phyloP scores from a whole-genome alignment of 2,329 filamentous ascomycete species.

The Botrytis tulipae region DNA sequence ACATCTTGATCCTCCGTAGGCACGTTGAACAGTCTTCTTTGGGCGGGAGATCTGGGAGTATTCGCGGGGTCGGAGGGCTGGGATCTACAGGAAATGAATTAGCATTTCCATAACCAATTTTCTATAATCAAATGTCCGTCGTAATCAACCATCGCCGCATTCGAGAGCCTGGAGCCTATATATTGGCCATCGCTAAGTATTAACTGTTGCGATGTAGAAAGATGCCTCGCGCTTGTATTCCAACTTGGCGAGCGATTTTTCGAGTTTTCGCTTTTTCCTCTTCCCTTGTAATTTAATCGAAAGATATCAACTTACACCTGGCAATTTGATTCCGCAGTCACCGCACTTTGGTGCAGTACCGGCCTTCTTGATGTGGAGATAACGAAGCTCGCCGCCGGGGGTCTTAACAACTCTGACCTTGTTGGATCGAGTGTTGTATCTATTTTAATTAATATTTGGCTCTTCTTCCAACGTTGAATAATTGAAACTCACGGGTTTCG shows the following conservation, averaged over 20 bases:
- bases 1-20: constrained; percentile 98
- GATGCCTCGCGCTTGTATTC: neutral
- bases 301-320: constrained; percentile 74
- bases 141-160: neutral
- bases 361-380: constrained; percentile 99
- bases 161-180: neutral
- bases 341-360: constrained; percentile 98
- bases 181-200: neutral
- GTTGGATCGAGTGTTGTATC: constrained; percentile 99
- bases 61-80: constrained; percentile 96
- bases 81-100: constrained; percentile 58
- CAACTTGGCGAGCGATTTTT: neutral
- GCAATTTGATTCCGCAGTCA: constrained; percentile 97
- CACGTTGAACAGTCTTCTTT: constrained; percentile 98
- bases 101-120: constrained; percentile 32
- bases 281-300: neutral
- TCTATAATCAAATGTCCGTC: neutral
- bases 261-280: neutral
- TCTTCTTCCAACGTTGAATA: constrained; percentile 1
- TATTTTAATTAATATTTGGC: constrained; percentile 40
- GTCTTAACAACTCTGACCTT: constrained; percentile 95
- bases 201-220: neutral
- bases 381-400: constrained; percentile 89
- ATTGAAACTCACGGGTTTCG: constrained; percentile 67
- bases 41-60: constrained; percentile 96